Conservation (phyloP, 1,284 basidiomycete genomes). For the Gastroboletus turbinatus region DNA sequence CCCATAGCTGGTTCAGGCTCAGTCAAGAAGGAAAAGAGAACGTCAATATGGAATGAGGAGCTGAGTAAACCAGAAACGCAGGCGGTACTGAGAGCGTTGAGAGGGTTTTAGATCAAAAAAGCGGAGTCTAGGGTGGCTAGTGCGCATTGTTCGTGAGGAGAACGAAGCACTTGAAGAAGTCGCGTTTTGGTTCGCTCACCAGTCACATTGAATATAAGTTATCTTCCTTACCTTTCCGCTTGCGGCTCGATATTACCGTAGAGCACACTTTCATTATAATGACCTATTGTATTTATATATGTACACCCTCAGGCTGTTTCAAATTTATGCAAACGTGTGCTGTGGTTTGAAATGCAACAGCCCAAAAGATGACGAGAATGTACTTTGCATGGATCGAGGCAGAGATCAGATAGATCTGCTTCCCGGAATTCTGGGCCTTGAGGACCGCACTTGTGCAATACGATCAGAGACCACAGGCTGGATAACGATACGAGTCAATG, state of each 20-base stretch:
- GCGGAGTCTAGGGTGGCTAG: background rate
- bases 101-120: background rate
- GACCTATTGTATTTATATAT: background rate
- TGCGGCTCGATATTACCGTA: background rate
- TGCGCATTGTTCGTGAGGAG: background rate
- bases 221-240: background rate
- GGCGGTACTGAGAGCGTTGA: constrained; percentile 18
- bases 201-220: background rate
- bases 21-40: constrained; percentile 9
- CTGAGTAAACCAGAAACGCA: constrained; percentile 24
- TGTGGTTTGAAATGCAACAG: too few relatives aligned
- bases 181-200: background rate
- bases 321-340: too few relatives aligned
- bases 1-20: background rate
- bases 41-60: constrained; percentile 17
- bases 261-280: background rate
- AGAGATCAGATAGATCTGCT: background rate
- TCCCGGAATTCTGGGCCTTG: background rate
- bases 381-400: background rate
- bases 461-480: background rate
- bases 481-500: background rate
- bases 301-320: background rate
- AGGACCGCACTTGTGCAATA: background rate
- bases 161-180: background rate
- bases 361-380: too few relatives aligned